Evolutionary conservation across 2,329 filamentous ascomycete genomes (phyloP).

Genomic region (Penicillium sclerotiorum): DNA sequence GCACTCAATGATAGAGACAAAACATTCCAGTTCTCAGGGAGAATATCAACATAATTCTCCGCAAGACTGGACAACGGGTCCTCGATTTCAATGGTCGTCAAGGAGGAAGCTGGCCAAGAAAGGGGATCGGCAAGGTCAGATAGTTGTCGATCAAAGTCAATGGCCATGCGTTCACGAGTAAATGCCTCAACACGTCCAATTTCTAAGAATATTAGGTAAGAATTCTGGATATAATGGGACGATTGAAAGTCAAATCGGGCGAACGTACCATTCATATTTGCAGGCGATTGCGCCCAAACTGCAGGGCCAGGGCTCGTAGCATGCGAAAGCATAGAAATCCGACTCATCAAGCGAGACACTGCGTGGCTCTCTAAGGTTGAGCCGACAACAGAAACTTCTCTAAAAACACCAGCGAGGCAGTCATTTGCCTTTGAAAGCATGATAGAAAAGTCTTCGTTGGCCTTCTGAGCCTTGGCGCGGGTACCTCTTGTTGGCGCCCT

Average conservation of each 20-base stretch:
- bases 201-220: constrained; percentile 33
- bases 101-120: constrained; percentile 50
- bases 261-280: constrained; percentile 42
- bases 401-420: constrained; percentile 36
- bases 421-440: constrained; percentile 41
- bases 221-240: too few relatives aligned
- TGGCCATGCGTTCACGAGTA: constrained; percentile 41
- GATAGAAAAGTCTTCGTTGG: constrained; percentile 38
- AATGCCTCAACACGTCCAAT: constrained; percentile 46
- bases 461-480: constrained; percentile 31
- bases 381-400: constrained; percentile 36
- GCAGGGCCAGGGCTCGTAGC: constrained; percentile 37
- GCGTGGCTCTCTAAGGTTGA: constrained; percentile 45
- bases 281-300: constrained; percentile 34
- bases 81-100: constrained; percentile 19
- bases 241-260: too few relatives aligned
- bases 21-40: constrained; percentile 81
- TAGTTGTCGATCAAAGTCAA: constrained; percentile 50
- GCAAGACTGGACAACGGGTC: constrained; percentile 68
- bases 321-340: constrained; percentile 47
- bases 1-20: constrained; percentile 85
- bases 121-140: constrained; percentile 48
- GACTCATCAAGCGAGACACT: constrained; percentile 42
- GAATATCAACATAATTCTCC: constrained; percentile 78
- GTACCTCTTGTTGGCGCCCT: constrained; percentile 31